Percentiles rank a stretch among this genome's conserved stretches.
Conservation (phyloP, 441 rosid genomes). For the Rhodomyrtus psidioides region DNA sequence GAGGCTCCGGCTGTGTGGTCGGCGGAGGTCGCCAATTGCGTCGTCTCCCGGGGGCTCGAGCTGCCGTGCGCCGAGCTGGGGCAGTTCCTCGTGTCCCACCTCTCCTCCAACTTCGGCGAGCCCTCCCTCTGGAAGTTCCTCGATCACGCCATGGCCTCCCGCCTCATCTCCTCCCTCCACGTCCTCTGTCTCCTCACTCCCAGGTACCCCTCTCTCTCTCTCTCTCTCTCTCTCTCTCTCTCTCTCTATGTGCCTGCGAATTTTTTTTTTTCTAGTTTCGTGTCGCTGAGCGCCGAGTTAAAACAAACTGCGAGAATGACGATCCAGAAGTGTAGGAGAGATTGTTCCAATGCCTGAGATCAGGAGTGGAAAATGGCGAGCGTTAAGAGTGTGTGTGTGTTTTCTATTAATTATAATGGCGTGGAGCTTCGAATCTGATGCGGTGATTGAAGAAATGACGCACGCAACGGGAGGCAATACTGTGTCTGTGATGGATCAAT, state of each 20-base stretch:
- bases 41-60: constrained; percentile 4
- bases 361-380: not conserved
- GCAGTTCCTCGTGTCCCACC: constrained; percentile 25
- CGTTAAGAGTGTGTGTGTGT: not conserved
- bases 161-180: constrained; percentile 40
- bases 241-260: not conserved
- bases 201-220: constrained; percentile 9
- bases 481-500: not conserved
- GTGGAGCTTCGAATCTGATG: not conserved
- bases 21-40: constrained; percentile 27
- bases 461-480: not conserved
- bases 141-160: constrained; percentile 35
- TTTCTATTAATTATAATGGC: not conserved
- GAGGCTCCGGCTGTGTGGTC: constrained; percentile 27
- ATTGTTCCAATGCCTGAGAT: not conserved
- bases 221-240: not conserved
- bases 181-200: constrained; percentile 47
- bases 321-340: not conserved
- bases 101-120: constrained; percentile 32
- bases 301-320: not conserved
- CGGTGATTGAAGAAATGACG: not conserved
- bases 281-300: not conserved
- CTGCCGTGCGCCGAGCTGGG: constrained; percentile 36
- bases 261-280: not conserved
- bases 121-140: constrained; percentile 59